Evolutionary conservation across 208 protist genomes (phyloP).

Genomic region (Naegleria fowleri): DNA sequence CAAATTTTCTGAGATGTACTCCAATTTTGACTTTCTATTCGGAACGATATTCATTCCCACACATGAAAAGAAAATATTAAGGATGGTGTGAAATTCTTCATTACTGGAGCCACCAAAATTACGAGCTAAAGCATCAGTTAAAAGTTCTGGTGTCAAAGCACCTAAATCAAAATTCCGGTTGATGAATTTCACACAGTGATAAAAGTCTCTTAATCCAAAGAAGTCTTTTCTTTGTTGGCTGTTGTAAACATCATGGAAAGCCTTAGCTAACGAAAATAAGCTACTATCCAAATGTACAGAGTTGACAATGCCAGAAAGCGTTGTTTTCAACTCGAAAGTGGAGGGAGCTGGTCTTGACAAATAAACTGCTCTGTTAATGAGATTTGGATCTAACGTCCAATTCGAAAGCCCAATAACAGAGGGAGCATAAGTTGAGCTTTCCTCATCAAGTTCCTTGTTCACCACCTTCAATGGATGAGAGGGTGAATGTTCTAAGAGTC

Average conservation of each 20-base stretch:
- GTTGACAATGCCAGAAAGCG: constrained; percentile 24
- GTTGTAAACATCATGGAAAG: constrained; percentile 39
- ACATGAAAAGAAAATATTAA: constrained; percentile 9
- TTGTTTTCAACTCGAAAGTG: constrained; percentile 29
- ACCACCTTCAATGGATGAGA: constrained; percentile 70
- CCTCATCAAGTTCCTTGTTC: constrained; percentile 49
- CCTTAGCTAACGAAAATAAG: constrained; percentile 25
- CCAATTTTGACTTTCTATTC: neutral
- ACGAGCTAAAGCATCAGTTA: constrained; percentile 17
- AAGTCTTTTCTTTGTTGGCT: constrained; percentile 49
- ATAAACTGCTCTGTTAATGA: constrained; percentile 18
- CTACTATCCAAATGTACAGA: constrained; percentile 22
- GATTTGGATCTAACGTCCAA: constrained; percentile 62
- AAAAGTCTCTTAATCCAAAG: constrained; percentile 58
- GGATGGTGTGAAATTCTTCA: neutral
- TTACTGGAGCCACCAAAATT: constrained; percentile 33
- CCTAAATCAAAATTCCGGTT: neutral
- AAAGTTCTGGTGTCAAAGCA: neutral
- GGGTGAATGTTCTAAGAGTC: constrained; percentile 59
- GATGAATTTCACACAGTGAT: constrained; percentile 34
- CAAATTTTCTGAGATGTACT: constrained; percentile 34
- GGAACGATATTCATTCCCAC: neutral
- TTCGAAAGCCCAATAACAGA: constrained; percentile 67
- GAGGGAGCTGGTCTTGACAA: constrained; percentile 23
- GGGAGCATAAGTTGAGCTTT: constrained; percentile 1